Base-by-base conservation (phyloP, 139 green algal genomes). In the Chlorella sp. region DNA sequence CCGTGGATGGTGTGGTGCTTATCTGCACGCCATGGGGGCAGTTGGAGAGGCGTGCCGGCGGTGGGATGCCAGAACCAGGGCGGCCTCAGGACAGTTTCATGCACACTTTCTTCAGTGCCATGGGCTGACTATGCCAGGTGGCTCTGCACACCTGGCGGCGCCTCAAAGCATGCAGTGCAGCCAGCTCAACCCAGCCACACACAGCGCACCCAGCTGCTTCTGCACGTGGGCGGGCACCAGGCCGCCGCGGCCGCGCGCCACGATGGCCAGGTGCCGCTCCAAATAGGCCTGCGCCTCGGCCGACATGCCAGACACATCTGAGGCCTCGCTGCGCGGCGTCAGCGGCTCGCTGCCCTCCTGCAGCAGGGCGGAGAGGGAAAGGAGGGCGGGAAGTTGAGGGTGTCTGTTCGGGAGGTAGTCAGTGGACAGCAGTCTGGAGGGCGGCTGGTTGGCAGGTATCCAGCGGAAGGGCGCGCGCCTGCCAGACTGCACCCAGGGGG, bases 1-100 rank as follows among this genome's bases (percentile, higher is more conserved):
- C 81, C 81, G 26, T 85, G 81, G 26, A 85, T 80, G 70, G 51
- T 63, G 75, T 90, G 87, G 60, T 90, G 87, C 51, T 78, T 51
- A 67, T 74, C 80, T 85, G 80, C 26, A n/a, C 34, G 28, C 16
- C 7, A 51, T 51, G 44, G 44, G 9, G 44, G 44, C 7, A n/a
- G 20, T 1, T 32, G 16, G 64, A 4, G 17, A 9, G 34, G 69
- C 17, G 2, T 28, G 69, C 18, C 55, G 17, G 69, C 34, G 34
- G 44, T n/a, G n/a, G n/a, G n/a, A n/a, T n/a, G n/a, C n/a, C n/a
- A n/a, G n/a, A n/a, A n/a, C n/a, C n/a, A n/a, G n/a, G n/a, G n/a
- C n/a, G n/a, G n/a, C n/a, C n/a, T n/a, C n/a, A n/a, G n/a, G n/a
- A n/a, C n/a, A n/a, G n/a, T n/a, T n/a, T n/a, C 44, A 51, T 51